These are phyloP conservation scores for Penicillium rolfsii DNA, from an alignment of 2,329 filamentous ascomycete genomes.

Conservation along the genomic window DNA sequence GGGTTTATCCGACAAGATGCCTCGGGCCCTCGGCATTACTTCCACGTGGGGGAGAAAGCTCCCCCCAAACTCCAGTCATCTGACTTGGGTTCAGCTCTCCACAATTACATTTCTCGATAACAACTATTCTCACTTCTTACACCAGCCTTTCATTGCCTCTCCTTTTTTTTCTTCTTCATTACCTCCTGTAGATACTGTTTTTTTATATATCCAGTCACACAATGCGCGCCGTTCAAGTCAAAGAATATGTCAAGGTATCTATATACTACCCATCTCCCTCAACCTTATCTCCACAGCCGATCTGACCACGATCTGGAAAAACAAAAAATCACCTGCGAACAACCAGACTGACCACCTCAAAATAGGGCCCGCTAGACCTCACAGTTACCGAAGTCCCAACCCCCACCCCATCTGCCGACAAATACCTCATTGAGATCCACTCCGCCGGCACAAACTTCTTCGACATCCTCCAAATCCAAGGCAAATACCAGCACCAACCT, in stretches of 20 bases:
- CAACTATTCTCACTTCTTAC: background rate
- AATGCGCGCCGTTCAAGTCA: slow-evolving; percentile 77
- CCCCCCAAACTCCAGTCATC: background rate
- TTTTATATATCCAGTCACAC: slow-evolving; percentile 32
- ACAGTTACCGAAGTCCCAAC: slow-evolving; percentile 74
- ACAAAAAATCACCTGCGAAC: background rate
- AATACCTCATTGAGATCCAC: slow-evolving; percentile 87
- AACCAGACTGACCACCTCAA: background rate
- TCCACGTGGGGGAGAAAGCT: slow-evolving; percentile 26
- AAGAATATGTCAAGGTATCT: slow-evolving; percentile 71
- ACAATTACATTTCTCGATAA: background rate
- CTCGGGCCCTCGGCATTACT: slow-evolving; percentile 33
- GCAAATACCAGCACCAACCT: slow-evolving; percentile 93
- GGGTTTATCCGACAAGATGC: slow-evolving; percentile 24
- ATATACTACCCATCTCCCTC: background rate
- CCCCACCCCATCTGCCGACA: slow-evolving; percentile 68
- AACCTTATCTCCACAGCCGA: slow-evolving; percentile 9
- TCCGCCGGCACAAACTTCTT: slow-evolving; percentile 95
- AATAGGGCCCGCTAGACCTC: slow-evolving; percentile 76
- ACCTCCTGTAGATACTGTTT: background rate
- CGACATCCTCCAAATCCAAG: slow-evolving; percentile 91
- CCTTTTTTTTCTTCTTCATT: background rate
- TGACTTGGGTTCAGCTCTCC: background rate
- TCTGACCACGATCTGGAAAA: background rate
- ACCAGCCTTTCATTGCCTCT: background rate